These are phyloP conservation scores for Russula abietina DNA, from an alignment of 768 basidiomycete species.

Conservation along the genomic window DNA sequence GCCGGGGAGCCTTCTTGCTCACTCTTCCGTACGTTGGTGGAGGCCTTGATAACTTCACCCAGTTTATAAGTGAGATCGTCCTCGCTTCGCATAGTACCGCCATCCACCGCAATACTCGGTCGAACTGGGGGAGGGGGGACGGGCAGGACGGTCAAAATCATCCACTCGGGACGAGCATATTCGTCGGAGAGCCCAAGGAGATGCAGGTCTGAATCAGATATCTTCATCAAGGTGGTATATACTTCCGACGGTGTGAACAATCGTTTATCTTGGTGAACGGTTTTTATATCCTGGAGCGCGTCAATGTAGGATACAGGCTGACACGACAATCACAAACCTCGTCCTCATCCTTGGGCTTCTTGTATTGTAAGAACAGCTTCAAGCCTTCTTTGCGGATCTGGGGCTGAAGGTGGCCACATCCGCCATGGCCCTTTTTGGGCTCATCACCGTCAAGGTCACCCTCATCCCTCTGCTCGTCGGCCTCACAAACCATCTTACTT, in stretches of 20 bases:
- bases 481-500: constrained; percentile 80
- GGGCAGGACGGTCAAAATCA: constrained; percentile 96
- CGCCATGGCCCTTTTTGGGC: constrained; percentile 88
- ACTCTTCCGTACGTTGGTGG: constrained; percentile 82
- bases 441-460: constrained; percentile 64
- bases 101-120: constrained; percentile 95
- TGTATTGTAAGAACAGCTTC: constrained; percentile 92
- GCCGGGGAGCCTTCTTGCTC: constrained; percentile 97
- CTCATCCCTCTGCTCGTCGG: constrained; percentile 86
- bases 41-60: constrained; percentile 93
- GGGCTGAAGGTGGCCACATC: constrained; percentile 92
- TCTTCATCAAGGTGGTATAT: constrained; percentile 95
- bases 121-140: constrained; percentile 98
- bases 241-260: constrained; percentile 80
- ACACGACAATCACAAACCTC: constrained; percentile 48
- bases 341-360: constrained; percentile 89
- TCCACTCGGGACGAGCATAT: constrained; percentile 98
- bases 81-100: constrained; percentile 93
- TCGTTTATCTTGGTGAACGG: constrained; percentile 75
- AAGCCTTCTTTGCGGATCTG: constrained; percentile 88
- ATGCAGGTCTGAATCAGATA: constrained; percentile 81
- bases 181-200: constrained; percentile 90
- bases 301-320: constrained; percentile 15
- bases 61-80: constrained; percentile 99
- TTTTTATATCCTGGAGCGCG: constrained; percentile 61